Percentiles rank a stretch among this genome's conserved stretches.
These are phyloP conservation scores for Paralagenidium karlingii DNA, from an alignment of 352 stramenopile species.

Conservation along the genomic window DNA sequence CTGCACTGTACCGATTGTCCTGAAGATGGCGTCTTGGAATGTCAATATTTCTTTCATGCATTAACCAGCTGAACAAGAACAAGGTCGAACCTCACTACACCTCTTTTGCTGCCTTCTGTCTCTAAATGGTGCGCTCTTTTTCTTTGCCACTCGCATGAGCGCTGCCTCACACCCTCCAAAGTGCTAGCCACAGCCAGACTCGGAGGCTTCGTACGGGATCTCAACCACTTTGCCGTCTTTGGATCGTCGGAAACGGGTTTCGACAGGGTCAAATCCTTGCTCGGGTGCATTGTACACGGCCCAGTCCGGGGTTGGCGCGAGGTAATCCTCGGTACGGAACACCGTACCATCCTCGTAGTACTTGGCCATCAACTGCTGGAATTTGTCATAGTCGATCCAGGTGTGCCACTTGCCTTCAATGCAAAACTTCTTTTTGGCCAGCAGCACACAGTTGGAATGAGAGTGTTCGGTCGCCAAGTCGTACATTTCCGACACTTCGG, in stretches of 20 bases:
- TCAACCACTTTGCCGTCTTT: conserved; percentile 82
- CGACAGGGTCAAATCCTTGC: conserved; percentile 94
- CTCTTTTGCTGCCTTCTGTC: no score
- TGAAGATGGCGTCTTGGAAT: conserved; percentile 85
- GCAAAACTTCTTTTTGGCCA: conserved; percentile 87
- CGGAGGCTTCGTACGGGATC: conserved; percentile 70
- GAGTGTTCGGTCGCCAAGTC: conserved; percentile 92
- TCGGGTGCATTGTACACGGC: conserved; percentile 92
- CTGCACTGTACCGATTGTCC: conserved; percentile 89
- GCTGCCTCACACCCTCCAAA: background rate
- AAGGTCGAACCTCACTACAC: no score
- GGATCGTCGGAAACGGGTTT: conserved; percentile 82
- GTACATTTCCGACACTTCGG: conserved; percentile 80
- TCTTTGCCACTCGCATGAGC: no score
- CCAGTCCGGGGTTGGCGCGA: conserved; percentile 90
- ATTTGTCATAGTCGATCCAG: conserved; percentile 99
- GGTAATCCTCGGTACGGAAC: conserved; percentile 93
- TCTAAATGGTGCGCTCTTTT: no score
- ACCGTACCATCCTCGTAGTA: conserved; percentile 71
- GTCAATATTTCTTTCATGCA: conserved; percentile 77
- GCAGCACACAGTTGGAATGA: conserved; percentile 93
- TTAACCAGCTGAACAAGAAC: background rate
- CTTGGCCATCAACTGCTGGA: conserved; percentile 79
- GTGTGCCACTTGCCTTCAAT: conserved; percentile 92
- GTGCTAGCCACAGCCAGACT: conserved; percentile 69